Conservation (phyloP, 495 filamentous ascomycete species). For the Podospora conica region DNA sequence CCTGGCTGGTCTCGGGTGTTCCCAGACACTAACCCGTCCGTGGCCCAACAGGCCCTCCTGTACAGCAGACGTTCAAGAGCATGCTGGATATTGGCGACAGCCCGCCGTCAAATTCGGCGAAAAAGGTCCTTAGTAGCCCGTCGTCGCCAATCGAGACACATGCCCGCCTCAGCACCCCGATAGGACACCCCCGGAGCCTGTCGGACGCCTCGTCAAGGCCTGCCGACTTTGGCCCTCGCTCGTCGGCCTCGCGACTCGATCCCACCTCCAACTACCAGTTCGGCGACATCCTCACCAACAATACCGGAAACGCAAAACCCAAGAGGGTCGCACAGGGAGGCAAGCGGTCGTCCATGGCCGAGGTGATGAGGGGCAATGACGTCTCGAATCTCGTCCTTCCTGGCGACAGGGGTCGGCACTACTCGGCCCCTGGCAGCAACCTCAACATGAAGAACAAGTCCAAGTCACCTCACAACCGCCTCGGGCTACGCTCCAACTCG, state of each 20-base stretch:
- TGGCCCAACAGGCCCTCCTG: neutral
- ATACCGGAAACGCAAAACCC: constrained; percentile 35
- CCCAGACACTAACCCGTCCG: neutral
- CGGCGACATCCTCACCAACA: constrained; percentile 44
- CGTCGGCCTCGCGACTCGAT: constrained; percentile 30
- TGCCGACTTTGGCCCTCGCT: constrained; percentile 35
- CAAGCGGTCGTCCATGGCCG: constrained; percentile 41
- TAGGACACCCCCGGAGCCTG: constrained; percentile 41
- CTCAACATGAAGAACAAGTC: constrained; percentile 43
- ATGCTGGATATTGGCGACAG: constrained; percentile 30
- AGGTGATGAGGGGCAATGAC: constrained; percentile 43
- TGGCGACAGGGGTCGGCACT: constrained; percentile 40
- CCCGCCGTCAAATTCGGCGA: constrained; percentile 19
- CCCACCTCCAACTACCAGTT: constrained; percentile 48
- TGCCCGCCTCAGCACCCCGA: constrained; percentile 14
- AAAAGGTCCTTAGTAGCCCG: constrained; percentile 32
- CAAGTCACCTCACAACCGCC: constrained; percentile 51
- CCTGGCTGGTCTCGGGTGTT: constrained; percentile 1
- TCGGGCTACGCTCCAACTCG: constrained; percentile 54
- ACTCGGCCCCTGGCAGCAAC: constrained; percentile 36
- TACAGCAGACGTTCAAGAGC: neutral
- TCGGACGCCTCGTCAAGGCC: constrained; percentile 45
- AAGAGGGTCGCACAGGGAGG: constrained; percentile 41
- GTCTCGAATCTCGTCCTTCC: constrained; percentile 37
- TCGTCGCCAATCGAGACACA: constrained; percentile 35